phyloP scores from a whole-genome alignment of 1,284 basidiomycete genomes.

The Pterula multifida region DNA sequence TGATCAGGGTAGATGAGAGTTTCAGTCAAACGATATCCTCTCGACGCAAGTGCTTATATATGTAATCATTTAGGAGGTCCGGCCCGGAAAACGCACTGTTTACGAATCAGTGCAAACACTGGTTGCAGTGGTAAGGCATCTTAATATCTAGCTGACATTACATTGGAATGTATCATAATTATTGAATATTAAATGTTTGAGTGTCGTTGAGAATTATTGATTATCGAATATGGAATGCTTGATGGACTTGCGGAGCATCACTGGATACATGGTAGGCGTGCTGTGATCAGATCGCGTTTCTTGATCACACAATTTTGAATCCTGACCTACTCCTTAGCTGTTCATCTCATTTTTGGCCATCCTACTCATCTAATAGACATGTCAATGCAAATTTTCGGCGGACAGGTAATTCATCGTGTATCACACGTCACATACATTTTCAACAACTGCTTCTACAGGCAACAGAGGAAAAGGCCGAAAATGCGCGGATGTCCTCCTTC shows the following conservation, averaged over 20 bases:
- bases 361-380: constrained; percentile 14
- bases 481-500: constrained; percentile 96
- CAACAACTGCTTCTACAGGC: constrained; percentile 39
- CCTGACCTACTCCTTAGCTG: background rate
- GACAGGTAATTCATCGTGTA: constrained; percentile 19
- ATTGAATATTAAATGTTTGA: too few species aligned
- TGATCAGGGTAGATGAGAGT: background rate
- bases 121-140: too few species aligned
- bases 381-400: constrained; percentile 35
- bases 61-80: background rate
- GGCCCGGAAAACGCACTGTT: background rate
- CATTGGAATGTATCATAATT: too few species aligned
- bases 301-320: background rate
- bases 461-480: constrained; percentile 96
- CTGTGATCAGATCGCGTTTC: background rate
- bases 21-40: background rate
- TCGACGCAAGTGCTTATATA: background rate
- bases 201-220: too few species aligned
- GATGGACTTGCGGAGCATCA: too few species aligned
- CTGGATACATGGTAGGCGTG: background rate
- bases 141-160: too few species aligned
- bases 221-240: too few species aligned
- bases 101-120: background rate
- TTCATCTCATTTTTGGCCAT: background rate
- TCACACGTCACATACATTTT: background rate